Evolutionary conservation across 2,329 filamentous ascomycete genomes (phyloP).

Genomic region (Diplodia seriata): DNA sequence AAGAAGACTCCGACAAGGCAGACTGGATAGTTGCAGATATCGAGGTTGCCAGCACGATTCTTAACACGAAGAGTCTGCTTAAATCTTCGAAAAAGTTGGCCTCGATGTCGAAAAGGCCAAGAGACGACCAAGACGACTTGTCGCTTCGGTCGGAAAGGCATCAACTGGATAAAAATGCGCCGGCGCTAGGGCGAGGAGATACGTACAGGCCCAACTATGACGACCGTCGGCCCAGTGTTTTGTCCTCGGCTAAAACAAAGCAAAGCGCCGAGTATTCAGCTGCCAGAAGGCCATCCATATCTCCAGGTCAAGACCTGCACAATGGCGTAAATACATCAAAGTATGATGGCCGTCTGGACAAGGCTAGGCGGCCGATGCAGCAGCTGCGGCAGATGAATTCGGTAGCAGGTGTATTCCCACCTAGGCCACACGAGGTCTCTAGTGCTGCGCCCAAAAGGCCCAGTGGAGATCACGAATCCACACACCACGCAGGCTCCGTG

Average conservation of each 20-base stretch:
- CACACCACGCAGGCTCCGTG: neutral
- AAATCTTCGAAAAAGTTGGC: neutral
- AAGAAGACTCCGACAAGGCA: neutral
- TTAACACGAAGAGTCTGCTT: neutral
- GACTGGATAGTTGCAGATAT: constrained; percentile 12
- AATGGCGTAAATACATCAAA: constrained; percentile 17
- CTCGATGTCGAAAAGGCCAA: constrained; percentile 20
- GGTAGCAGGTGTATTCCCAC: neutral
- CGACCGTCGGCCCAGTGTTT: neutral
- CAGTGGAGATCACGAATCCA: neutral
- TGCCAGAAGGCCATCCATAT: neutral
- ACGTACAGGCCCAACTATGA: constrained; percentile 21
- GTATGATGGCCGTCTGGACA: neutral
- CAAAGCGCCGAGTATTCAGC: neutral
- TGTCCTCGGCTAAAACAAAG: neutral
- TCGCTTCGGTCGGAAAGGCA: neutral
- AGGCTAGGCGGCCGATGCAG: neutral
- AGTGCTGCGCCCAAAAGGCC: neutral
- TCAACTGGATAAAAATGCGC: constrained; percentile 5
- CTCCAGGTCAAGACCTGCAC: constrained; percentile 1
- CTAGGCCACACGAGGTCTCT: neutral
- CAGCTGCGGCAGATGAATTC: constrained; percentile 6
- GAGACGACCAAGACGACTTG: neutral
- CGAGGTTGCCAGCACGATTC: neutral
- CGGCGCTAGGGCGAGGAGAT: neutral